Base-by-base conservation (phyloP, 2,329 filamentous ascomycete genomes). In the Trichoderma sp. region DNA sequence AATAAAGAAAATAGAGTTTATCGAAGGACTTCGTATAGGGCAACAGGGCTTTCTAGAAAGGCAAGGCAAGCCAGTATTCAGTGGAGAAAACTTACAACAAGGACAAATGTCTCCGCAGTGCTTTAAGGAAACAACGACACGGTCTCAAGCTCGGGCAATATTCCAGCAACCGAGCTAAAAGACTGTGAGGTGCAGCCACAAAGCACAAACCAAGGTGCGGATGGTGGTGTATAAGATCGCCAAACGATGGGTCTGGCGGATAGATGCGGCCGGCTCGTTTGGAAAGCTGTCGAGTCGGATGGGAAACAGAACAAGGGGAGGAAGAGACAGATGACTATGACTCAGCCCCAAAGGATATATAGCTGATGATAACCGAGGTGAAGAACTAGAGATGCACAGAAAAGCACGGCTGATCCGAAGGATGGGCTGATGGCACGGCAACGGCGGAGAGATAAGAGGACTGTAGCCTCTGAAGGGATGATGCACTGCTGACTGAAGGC, bases 101-200 rank as follows among this genome's bases (percentile, higher is more conserved):
- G 65, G 33, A 59, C 31, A 43, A 61, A 57, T 31, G 24, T 62
- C 57, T 68, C 57, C 57, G 65, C 31, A 47, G 55, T 66, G 49
- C 62, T 47, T 47, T 53, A 43, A 43, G 68, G 59, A 72, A 70
- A 65, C 60, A 71, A 65, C 69, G 65, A 62, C 57, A 72, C 67
- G 49, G 56, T 69, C 63, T 70, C 61, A 69, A 69, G 73, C 76
- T 76, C 74, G 75, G 76, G 79, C 79, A 79, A 79, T 80, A 79
- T 80, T 80, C 77, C 79, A 80, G 79, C 79, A 80, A 79, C 77
- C 75, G 72, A 77, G 73, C 73, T 72, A 68, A 72, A 68, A 49
- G 60, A 67, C 63, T 68, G 49, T 73, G 72, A 72, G 52, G 73
- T 57, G 72, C 70, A 69, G 33, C 58, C 53, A 53, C 49, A 59